Evolutionary conservation across 352 stramenopile species (phyloP), one percentile per base, ranked within the genome.

Genomic region (Phytopythium chamaehyphon): DNA sequence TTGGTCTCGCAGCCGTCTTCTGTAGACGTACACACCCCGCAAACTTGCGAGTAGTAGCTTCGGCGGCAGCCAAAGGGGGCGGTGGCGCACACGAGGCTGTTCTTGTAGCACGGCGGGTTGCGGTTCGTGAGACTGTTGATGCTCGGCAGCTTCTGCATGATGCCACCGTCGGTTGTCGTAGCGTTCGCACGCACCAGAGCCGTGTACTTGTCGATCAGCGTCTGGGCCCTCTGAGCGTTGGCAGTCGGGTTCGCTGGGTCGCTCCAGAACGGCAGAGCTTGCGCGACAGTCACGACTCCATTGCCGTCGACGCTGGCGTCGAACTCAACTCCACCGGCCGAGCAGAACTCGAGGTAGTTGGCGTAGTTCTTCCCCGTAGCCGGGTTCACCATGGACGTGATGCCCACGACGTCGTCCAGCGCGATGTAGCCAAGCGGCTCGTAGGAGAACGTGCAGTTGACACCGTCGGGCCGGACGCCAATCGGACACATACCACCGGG

Each of bases 391-490:
- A 89, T 72, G 2, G 51, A 70, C 0, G 77, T 91, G 61, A 89
- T 89, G 12, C 77, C 77, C 2, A 89, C 75, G 24, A 89, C 68
- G 35, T 89, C 75, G 60, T 89, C 77, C 18, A 89, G 37, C 12
- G 54, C 52, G 18, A 89, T 66, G 55, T 76, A 89, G 16, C 77
- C 77, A 6, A 86, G 61, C 5, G 86, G 61, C 39, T 81, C 54
- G 62, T 83, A 89, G 31, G 58, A 71, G 61, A 82, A 91, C 33
- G 74, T 74, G 58, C 81, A 91, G 3, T 47, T 74, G 37, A 73
- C 53, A 10, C 81, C 81, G 37, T 89, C 68, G 0, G 81, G 81
- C n/a, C 71, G 54, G 3, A 72, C 58, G 15, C 77, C 77, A 5
- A 72, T 21, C 10, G 66, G 31, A 23, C 77, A 88, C 31, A 86